Evolutionary conservation across 176 grass and related monocot genomes (phyloP), one percentile per base, ranked within the genome.

Genomic region (Oryza nivara): DNA sequence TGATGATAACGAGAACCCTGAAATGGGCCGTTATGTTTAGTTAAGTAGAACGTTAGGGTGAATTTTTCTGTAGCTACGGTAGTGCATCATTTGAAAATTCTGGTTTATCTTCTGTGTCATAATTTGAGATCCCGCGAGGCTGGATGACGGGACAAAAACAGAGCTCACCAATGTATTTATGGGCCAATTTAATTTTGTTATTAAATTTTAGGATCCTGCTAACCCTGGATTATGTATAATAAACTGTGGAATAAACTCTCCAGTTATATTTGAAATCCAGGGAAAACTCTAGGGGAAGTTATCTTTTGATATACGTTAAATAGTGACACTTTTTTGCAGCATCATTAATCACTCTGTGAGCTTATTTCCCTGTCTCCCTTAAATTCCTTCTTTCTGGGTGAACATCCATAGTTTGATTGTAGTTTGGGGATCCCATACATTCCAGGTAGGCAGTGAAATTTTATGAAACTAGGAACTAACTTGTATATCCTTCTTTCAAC

Each of bases 201-300:
- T 19, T n/a, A 63, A 23, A 63, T 63, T 2, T 16, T 44, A 14
- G 74, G n/a, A 32, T 22, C 23, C 28, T 63, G 9, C 43, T 19
- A 63, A 70, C 15, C 22, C n/a, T 70, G 65, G 25, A 70, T 17
- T 23, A 45, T 3, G 26, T 11, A 61, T 70, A 78, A 34, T 47
- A 75, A 61, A 77, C 19, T 7, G 2, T 51, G 30, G 51, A 56
- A 38, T 65, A 80, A 20, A 44, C 38, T 85, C 80, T 79, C 41
- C 44, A 22, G 75, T 28, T 4, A 69, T 35, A 22, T 66, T 75
- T 36, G 23, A 41, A 56, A 68, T 80, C 10, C 38, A 4, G 26
- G 51, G 17, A 36, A 82, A 65, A 51, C 19, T 76, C 25, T 2
- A 11, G 19, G 75, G 20, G 48, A 75, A 74, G 35, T 16, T 63